Conservation (phyloP, 345 rosid genomes). For the Abelmoschus esculentus region DNA sequence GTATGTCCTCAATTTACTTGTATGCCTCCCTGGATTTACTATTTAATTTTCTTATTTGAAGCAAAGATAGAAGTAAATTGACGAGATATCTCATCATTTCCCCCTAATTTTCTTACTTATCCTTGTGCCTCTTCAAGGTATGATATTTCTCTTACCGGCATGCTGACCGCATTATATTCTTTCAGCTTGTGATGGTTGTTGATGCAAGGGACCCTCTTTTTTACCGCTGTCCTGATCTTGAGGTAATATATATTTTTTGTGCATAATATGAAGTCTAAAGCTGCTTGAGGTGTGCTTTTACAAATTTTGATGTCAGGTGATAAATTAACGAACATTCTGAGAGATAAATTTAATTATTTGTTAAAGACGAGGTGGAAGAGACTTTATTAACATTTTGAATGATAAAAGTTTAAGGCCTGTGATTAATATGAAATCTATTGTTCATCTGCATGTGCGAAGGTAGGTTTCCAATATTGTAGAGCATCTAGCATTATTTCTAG, state of each 20-base stretch:
- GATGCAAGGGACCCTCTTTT: constrained; percentile 91
- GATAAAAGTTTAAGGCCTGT: neutral
- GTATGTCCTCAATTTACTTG: neutral
- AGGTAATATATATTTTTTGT: constrained; percentile 39
- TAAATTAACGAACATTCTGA: neutral
- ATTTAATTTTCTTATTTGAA: neutral
- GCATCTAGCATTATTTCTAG: neutral
- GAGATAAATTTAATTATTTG: neutral
- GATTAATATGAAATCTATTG: neutral
- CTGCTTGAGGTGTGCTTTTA: neutral
- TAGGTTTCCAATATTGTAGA: neutral
- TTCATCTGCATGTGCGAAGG: neutral
- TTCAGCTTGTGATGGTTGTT: constrained; percentile 94
- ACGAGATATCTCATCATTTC: neutral
- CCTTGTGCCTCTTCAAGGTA: neutral
- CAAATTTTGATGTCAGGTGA: neutral
- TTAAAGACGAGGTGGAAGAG: neutral
- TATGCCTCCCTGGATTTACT: neutral
- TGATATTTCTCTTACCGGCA: neutral
- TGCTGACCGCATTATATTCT: constrained; percentile 1
- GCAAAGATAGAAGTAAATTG: neutral
- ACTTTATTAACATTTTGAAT: neutral
- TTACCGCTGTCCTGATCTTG: constrained; percentile 88
- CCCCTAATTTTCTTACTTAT: neutral
- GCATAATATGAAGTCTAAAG: neutral